Conservation (phyloP, 2,329 filamentous ascomycete species). For the Fusarium papillatum region DNA sequence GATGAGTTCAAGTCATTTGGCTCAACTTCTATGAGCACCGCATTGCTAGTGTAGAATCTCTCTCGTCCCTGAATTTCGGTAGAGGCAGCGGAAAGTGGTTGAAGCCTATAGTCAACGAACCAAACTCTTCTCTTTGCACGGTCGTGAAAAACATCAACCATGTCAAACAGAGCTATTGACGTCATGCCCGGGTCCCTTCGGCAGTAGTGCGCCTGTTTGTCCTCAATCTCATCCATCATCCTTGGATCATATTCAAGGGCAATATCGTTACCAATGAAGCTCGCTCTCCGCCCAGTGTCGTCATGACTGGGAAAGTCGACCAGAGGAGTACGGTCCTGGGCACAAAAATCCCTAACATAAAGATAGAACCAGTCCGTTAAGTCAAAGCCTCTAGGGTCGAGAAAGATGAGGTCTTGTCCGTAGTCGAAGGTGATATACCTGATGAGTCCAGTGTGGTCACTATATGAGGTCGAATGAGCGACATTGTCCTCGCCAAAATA, state of each 20-base stretch:
- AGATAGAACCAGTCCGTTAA: background rate
- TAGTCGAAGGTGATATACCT: background rate
- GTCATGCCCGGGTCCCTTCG: background rate
- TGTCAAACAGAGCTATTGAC: background rate
- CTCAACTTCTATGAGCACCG: background rate
- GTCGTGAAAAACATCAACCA: background rate
- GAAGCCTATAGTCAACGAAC: background rate
- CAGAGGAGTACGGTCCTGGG: background rate
- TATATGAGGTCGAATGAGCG: background rate
- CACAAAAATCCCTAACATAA: background rate
- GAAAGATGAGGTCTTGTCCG: background rate
- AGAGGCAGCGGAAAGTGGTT: background rate
- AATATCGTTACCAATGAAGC: background rate
- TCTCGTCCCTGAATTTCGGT: background rate
- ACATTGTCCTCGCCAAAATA: background rate
- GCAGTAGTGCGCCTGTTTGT: background rate
- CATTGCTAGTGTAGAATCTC: background rate
- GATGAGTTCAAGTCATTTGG: background rate
- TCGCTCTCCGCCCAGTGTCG: background rate
- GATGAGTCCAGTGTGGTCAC: background rate
- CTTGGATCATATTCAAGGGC: background rate
- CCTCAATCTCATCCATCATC: background rate
- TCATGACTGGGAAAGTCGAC: background rate
- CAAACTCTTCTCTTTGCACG: background rate
- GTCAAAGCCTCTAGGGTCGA: background rate